Percentiles rank a stretch among this genome's conserved stretches.
phyloP scores from a whole-genome alignment of 2,329 filamentous ascomycete species.

The Teratosphaeria viscida region DNA sequence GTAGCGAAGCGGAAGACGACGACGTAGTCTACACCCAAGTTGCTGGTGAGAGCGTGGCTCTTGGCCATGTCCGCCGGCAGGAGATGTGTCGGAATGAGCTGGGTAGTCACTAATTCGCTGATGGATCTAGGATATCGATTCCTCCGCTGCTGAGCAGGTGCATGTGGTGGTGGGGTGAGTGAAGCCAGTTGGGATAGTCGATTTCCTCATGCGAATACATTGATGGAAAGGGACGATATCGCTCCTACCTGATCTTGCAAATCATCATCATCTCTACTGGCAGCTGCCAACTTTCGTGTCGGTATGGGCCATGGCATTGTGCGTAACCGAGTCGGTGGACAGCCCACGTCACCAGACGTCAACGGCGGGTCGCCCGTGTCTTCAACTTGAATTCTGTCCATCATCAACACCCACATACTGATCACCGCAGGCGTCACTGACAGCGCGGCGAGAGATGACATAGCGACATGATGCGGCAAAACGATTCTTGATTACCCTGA shows the following conservation, averaged over 20 bases:
- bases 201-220: neutral
- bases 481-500: too few species aligned
- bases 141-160: neutral
- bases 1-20: slow-evolving; percentile 65
- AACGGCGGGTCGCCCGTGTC: neutral
- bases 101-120: slow-evolving; percentile 21
- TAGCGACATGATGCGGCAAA: too few species aligned
- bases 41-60: slow-evolving; percentile 32
- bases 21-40: slow-evolving; percentile 77
- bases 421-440: neutral
- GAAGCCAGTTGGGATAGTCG: neutral
- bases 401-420: neutral
- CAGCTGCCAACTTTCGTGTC: neutral
- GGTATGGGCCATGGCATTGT: neutral
- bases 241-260: neutral
- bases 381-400: neutral
- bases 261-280: neutral
- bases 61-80: slow-evolving; percentile 23
- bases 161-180: neutral
- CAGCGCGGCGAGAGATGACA: too few species aligned
- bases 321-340: neutral
- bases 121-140: slow-evolving; percentile 7
- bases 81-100: slow-evolving; percentile 12
- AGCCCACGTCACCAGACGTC: neutral
- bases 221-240: neutral